These are phyloP conservation scores for Abrus precatorius DNA, from an alignment of 306 rosid genomes.

Conservation along the genomic window DNA sequence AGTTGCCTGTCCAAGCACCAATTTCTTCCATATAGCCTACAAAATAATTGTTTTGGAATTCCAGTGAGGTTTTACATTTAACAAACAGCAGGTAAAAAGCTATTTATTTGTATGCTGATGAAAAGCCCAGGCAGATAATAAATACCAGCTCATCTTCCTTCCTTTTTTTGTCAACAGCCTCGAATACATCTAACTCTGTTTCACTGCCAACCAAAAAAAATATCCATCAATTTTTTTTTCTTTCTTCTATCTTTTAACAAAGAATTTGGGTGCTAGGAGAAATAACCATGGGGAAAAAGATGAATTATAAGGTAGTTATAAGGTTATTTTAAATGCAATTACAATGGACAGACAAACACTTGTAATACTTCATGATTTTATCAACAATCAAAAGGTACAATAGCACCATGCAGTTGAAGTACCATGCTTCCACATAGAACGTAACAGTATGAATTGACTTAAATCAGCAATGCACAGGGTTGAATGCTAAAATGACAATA, in stretches of 20 bases:
- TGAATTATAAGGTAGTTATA: not conserved
- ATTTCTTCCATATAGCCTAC: slow-evolving; percentile 88
- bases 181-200: slow-evolving; percentile 93
- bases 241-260: slow-evolving; percentile 5
- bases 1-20: slow-evolving; percentile 59
- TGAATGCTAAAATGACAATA: slow-evolving; percentile 36
- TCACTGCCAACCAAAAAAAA: slow-evolving; percentile 71
- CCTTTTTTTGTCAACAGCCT: slow-evolving; percentile 86
- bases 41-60: slow-evolving; percentile 35
- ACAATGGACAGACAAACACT: slow-evolving; percentile 10
- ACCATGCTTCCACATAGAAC: not conserved
- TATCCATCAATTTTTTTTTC: slow-evolving; percentile 15
- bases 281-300: not conserved
- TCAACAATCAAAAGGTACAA: slow-evolving; percentile 26
- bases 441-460: slow-evolving; percentile 34
- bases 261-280: slow-evolving; percentile 4
- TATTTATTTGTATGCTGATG: slow-evolving; percentile 34
- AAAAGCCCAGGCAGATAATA: slow-evolving; percentile 40
- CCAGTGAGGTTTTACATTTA: slow-evolving; percentile 15
- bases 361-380: slow-evolving; percentile 9
- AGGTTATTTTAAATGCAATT: slow-evolving; percentile 26
- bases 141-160: slow-evolving; percentile 82
- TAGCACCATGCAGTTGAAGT: slow-evolving; percentile 22
- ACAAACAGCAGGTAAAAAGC: slow-evolving; percentile 30
- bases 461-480: slow-evolving; percentile 13